Evolutionary conservation across 2,329 filamentous ascomycete genomes (phyloP), one percentile per base, ranked within the genome.

Genomic region (Diplocarpon rosae): DNA sequence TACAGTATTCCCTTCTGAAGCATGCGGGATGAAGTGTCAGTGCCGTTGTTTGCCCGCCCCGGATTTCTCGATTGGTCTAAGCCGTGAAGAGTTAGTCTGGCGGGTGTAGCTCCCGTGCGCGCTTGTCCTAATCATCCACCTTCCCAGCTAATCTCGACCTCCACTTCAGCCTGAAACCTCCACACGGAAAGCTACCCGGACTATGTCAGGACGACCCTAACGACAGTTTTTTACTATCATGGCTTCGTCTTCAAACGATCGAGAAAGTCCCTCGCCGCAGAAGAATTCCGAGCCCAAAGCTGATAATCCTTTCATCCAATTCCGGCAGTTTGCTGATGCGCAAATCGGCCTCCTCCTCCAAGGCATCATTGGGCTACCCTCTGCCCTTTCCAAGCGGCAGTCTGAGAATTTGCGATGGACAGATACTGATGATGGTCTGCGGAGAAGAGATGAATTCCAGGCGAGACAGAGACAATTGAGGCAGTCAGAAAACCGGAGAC

Each of bases 221-320:
- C 30, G 4, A 32, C 30, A 32, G 5, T 12, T 3, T 30, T 30
- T 10, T 14, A 12, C n/a, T 9, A 50, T 45, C 30, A 59, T 58
- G 47, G 47, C 49, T 37, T 50, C 49, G 6, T 48, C 56, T 9
- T 9, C 4, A 20, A 34, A 49, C 31, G 52, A 53, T 37, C 47
- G 47, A 38, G 49, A 56, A 24, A 46, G 49, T 13, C 37, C 52
- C 13, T 24, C 27, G 2, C 6, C 12, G 11, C 32, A 43, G 13
- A 49, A 42, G 3, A 40, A 37, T 28, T 20, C 46, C 5, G 41
- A 47, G 37, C 33, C 50, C n/a, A 55, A 54, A 32, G 31, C 45
- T 27, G 50, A 57, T 9, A 60, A 59, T 39, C 56, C 58, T 0
- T 62, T 62, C 47, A 54, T 61, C 46, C 55, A 53, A 15, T 61